Evolutionary conservation across 2,329 filamentous ascomycete species (phyloP).

Genomic region (Drechslerella dactyloides): DNA sequence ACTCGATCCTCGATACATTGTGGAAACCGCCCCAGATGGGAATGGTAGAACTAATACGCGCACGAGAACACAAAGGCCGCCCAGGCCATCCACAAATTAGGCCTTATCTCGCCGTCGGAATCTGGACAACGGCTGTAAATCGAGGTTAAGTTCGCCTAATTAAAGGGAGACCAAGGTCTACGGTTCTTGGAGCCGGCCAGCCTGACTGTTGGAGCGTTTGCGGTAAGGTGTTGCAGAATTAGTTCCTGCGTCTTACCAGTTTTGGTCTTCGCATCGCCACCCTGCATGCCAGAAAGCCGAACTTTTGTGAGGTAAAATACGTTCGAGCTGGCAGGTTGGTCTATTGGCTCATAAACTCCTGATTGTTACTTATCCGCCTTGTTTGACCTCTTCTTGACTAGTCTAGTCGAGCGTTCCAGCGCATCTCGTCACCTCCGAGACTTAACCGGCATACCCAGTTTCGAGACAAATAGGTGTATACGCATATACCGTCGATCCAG

Average conservation of each 20-base stretch:
- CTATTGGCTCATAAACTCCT: background rate
- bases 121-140: background rate
- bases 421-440: background rate
- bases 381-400: background rate
- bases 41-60: background rate
- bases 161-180: background rate
- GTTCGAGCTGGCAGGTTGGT: background rate
- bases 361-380: background rate
- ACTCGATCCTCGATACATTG: background rate
- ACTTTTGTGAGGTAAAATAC: background rate
- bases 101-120: conserved; percentile 10
- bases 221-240: background rate
- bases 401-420: background rate
- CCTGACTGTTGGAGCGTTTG: conserved; percentile 5
- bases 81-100: conserved; percentile 2
- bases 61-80: background rate
- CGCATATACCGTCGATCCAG: background rate
- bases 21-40: background rate
- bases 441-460: background rate
- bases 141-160: background rate
- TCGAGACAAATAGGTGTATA: background rate
- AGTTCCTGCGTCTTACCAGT: conserved; percentile 5
- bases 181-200: background rate
- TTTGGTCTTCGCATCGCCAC: background rate
- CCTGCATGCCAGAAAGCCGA: conserved; percentile 8